phyloP scores from a whole-genome alignment of 176 grass and related monocot species.

The Carex pumila region DNA sequence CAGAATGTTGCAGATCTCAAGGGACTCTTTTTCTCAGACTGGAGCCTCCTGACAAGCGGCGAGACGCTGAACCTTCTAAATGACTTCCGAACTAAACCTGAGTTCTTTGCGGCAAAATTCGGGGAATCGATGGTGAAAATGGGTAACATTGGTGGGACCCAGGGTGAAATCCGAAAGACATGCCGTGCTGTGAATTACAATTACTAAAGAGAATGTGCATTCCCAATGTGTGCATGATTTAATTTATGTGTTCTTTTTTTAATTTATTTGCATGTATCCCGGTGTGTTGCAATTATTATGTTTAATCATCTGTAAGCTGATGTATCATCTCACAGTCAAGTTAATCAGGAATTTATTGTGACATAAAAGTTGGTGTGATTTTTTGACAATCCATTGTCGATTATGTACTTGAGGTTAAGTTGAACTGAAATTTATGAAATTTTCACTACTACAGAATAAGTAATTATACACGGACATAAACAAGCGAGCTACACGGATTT shows the following conservation, averaged over 20 bases:
- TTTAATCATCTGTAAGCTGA: background rate
- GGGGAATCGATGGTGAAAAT: conserved; percentile 64
- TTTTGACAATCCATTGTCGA: background rate
- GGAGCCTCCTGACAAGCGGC: conserved; percentile 23
- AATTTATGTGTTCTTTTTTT: too few relatives aligned
- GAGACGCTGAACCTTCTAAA: conserved; percentile 45
- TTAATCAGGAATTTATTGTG: background rate
- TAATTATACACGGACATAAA: too few relatives aligned
- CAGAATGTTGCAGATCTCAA: conserved; percentile 24
- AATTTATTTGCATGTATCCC: too few relatives aligned
- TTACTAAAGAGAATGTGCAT: background rate
- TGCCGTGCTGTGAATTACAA: conserved; percentile 38
- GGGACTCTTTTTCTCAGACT: conserved; percentile 19
- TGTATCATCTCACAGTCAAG: background rate
- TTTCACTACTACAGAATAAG: too few relatives aligned
- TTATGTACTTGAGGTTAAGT: background rate
- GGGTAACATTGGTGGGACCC: conserved; percentile 39
- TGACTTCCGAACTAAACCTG: conserved; percentile 25
- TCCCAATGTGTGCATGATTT: too few relatives aligned
- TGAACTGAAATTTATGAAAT: too few relatives aligned
- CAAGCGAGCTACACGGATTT: too few relatives aligned
- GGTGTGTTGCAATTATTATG: background rate
- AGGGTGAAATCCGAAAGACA: conserved; percentile 50
- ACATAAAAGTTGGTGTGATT: background rate
- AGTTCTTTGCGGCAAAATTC: conserved; percentile 25